phyloP scores from a whole-genome alignment of 164 flowering plant genomes.

The Aristolochia contorta region DNA sequence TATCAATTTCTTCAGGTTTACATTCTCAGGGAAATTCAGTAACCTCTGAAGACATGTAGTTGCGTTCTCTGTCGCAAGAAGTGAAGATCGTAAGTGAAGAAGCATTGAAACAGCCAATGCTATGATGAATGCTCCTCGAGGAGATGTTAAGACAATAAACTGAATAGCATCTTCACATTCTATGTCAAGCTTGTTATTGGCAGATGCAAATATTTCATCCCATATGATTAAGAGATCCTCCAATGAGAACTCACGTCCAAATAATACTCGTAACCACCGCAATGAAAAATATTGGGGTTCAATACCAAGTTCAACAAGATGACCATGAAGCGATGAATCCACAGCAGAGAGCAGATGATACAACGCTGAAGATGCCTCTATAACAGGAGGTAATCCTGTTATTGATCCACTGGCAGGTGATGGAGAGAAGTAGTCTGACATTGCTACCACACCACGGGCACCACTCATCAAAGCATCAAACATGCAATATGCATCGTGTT shows the following conservation, averaged over 20 bases:
- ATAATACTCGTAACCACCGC: constrained; percentile 87
- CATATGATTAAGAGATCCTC: constrained; percentile 65
- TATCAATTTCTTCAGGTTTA: constrained; percentile 49
- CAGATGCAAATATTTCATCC: constrained; percentile 84
- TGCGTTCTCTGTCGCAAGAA: constrained; percentile 86
- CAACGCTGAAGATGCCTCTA: constrained; percentile 84
- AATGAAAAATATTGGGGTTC: constrained; percentile 98
- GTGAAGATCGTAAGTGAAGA: constrained; percentile 65
- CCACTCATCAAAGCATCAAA: constrained; percentile 92
- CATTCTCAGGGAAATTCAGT: constrained; percentile 63
- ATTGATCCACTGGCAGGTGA: constrained; percentile 40
- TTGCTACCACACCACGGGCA: constrained; percentile 54
- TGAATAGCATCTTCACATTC: constrained; percentile 22
- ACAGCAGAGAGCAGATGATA: constrained; percentile 76
- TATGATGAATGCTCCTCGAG: constrained; percentile 70
- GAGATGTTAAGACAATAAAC: constrained; percentile 38
- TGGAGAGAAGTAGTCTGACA: constrained; percentile 73
- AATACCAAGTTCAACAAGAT: constrained; percentile 84
- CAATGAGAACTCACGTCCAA: constrained; percentile 84
- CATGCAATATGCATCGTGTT: constrained; percentile 97
- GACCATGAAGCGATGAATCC: constrained; percentile 75
- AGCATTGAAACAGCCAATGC: constrained; percentile 89
- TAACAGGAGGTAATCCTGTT: constrained; percentile 62
- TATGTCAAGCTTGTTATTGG: constrained; percentile 28
- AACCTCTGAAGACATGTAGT: constrained; percentile 83